phyloP scores from a whole-genome alignment of 2,329 filamentous ascomycete species.

The Aureobasidium sp. region DNA sequence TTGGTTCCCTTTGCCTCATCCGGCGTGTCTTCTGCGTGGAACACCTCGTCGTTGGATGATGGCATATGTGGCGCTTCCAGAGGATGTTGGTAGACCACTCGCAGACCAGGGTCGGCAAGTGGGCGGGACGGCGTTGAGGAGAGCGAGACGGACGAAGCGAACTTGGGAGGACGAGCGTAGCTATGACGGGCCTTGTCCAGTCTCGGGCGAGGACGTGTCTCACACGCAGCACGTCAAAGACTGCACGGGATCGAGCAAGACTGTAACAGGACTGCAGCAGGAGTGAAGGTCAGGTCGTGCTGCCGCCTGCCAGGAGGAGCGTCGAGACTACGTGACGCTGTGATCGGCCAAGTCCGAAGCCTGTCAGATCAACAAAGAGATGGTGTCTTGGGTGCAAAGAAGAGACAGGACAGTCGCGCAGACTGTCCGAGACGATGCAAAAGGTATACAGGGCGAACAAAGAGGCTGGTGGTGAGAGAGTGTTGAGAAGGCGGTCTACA shows the following conservation, averaged over 20 bases:
- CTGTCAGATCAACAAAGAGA: not conserved
- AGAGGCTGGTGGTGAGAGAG: not conserved
- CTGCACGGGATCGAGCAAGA: not conserved
- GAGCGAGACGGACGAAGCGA: not conserved
- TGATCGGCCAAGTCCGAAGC: slow-evolving; percentile 3
- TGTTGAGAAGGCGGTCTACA: not conserved
- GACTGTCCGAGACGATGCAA: slow-evolving; percentile 6
- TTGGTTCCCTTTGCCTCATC: slow-evolving; percentile 16
- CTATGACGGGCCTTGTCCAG: not conserved
- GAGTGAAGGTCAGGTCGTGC: not conserved
- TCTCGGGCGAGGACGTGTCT: not conserved
- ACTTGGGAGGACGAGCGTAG: not conserved
- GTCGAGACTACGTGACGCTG: not conserved
- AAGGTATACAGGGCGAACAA: not conserved
- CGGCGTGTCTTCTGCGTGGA: slow-evolving; percentile 17
- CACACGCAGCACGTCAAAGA: not conserved
- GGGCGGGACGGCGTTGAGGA: not conserved
- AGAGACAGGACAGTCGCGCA: slow-evolving; percentile 4
- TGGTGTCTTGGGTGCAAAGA: not conserved
- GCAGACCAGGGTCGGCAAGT: slow-evolving; percentile 8
- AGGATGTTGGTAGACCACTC: slow-evolving; percentile 1
- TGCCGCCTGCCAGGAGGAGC: not conserved
- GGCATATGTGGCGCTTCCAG: slow-evolving; percentile 15
- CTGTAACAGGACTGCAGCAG: slow-evolving; percentile 1
- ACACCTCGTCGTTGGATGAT: slow-evolving; percentile 19